Base-by-base conservation (phyloP, 1,139 yeast species). In the Scheffersomyces parashehatae region DNA sequence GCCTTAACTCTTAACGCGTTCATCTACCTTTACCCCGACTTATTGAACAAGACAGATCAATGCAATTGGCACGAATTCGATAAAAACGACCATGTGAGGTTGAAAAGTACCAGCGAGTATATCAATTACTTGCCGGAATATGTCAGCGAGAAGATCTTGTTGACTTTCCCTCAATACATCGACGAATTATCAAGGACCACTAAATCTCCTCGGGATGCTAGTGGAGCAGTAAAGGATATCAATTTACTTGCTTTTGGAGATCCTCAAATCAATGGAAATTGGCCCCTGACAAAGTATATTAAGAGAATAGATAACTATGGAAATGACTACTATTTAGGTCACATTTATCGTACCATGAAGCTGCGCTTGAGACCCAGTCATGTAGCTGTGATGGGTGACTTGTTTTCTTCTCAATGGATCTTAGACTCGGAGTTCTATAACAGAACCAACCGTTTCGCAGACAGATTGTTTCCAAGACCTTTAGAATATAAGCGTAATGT, bases 401-500 rank as follows among this genome's bases (percentile, higher is more conserved):
- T 89, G 51, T 82, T 93, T 50, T 88, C 96, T n/a, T 85, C 95
- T 11, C 99, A 93, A 67, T 93, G 99, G 98, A 89, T 93, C 50
- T 76, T 77, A 35, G 97, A 90, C 64, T 77, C 82, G 12, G 98
- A 91, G 62, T 93, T 88, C 63, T 83, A 77, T 60, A 81, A 83
- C 58, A 75, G 99, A 47, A 88, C 93, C 0, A 74, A 73, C 48
- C 70, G 97, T 49, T 90, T 80, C 59, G 79, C 82, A 42, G 81
- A 80, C 28, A 70, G 95, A 43, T 65, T 86, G 12, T 85, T 83
- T 55, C 81, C 81, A 2, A 69, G 82, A 47, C 81, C 81, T 7
- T 56, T 62, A 29, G 75, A 71, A 39, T 81, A 82, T 47, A 75
- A 77, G 48, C 59, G 63, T 48, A 72, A 70, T 28, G 83, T 74